phyloP scores from a whole-genome alignment of 208 protist species.

The Wallacemonas sp. region DNA sequence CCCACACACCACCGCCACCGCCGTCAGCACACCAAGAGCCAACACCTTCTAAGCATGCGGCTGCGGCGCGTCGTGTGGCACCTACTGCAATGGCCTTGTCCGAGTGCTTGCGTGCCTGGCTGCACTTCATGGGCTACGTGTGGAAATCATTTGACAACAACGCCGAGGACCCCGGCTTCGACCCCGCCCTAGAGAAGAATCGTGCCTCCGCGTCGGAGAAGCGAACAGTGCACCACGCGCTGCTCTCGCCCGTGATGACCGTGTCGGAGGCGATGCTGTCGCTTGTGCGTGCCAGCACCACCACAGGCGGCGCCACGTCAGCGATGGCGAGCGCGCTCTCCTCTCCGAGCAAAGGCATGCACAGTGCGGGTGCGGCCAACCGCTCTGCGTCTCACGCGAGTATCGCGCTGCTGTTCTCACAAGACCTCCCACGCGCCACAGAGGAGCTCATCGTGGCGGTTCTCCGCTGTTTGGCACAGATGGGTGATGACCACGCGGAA shows the following conservation, averaged over 20 bases:
- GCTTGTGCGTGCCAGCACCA: not conserved
- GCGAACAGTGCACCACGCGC: constrained; percentile 31
- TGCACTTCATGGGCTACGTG: constrained; percentile 84
- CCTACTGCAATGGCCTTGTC: constrained; percentile 28
- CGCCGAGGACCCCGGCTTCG: constrained; percentile 61
- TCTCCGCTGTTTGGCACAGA: constrained; percentile 78
- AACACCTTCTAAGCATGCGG: not conserved
- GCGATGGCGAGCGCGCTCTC: not conserved
- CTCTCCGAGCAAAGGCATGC: not conserved
- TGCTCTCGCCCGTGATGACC: constrained; percentile 52
- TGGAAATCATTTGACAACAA: constrained; percentile 82
- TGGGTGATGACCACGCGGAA: constrained; percentile 57
- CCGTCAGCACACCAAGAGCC: not conserved
- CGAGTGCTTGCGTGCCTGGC: constrained; percentile 73
- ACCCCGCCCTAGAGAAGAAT: constrained; percentile 19
- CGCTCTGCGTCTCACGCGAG: not conserved
- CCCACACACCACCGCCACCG: not conserved
- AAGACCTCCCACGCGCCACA: not conserved
- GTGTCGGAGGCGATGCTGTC: constrained; percentile 3
- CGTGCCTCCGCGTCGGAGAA: constrained; percentile 61
- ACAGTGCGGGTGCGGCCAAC: not conserved
- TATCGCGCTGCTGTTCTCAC: not conserved
- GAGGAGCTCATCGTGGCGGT: constrained; percentile 43
- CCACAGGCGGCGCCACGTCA: not conserved
- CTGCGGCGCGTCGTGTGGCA: not conserved